Conservation (phyloP, 495 filamentous ascomycete species). For the Xylaria scruposa region DNA sequence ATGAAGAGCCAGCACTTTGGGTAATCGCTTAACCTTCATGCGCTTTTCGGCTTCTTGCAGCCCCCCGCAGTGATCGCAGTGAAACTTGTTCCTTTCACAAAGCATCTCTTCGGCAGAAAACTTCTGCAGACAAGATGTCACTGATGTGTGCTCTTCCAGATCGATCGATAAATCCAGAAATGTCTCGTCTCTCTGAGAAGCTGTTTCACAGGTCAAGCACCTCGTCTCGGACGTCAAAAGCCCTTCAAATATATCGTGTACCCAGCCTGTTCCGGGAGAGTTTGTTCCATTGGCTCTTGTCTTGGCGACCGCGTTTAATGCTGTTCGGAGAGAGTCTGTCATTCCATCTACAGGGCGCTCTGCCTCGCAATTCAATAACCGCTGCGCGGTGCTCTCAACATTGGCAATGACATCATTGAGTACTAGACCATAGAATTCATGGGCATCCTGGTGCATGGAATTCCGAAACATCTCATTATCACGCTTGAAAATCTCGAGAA, state of each 20-base stretch:
- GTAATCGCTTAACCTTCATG: constrained; percentile 98
- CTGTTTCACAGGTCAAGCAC: constrained; percentile 94
- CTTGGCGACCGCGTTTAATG: constrained; percentile 52
- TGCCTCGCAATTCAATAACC: constrained; percentile 56
- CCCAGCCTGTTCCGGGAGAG: constrained; percentile 76
- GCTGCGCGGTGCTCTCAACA: constrained; percentile 81
- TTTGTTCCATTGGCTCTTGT: constrained; percentile 47
- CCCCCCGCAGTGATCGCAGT: constrained; percentile 96
- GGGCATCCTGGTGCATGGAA: constrained; percentile 97
- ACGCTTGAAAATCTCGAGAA: constrained; percentile 88
- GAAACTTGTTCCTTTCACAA: constrained; percentile 97
- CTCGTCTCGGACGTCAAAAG: constrained; percentile 94
- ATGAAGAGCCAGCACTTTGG: constrained; percentile 89
- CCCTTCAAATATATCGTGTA: constrained; percentile 96
- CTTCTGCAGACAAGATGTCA: constrained; percentile 91
- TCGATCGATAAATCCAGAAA: constrained; percentile 97
- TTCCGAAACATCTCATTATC: constrained; percentile 98
- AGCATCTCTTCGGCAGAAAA: constrained; percentile 99
- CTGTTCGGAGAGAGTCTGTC: constrained; percentile 49
- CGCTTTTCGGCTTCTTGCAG: constrained; percentile 97
- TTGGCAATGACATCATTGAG: constrained; percentile 96
- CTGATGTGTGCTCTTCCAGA: constrained; percentile 92
- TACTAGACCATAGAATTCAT: constrained; percentile 93
- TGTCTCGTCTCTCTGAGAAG: constrained; percentile 92
- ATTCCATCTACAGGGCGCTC: constrained; percentile 42